Percentiles rank a stretch among this genome's conserved stretches.
These are phyloP conservation scores for Colletotrichum sojae DNA, from an alignment of 2,329 filamentous ascomycete genomes.

Conservation along the genomic window DNA sequence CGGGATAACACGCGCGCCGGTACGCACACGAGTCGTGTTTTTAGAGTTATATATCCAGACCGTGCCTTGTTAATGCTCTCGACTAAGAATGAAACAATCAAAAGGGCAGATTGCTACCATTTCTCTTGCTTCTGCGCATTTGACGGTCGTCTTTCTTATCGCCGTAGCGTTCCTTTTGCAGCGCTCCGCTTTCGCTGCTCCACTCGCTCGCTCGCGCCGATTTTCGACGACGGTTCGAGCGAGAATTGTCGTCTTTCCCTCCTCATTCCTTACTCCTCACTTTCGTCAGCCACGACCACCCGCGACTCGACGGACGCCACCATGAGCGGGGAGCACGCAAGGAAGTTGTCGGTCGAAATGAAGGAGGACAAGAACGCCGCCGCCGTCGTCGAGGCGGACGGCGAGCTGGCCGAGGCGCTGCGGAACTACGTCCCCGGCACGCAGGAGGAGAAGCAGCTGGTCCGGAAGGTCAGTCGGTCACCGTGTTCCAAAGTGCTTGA, in stretches of 20 bases:
- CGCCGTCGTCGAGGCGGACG: constrained; percentile 32
- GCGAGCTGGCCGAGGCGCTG: constrained; percentile 45
- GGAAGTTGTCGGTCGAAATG: constrained; percentile 39
- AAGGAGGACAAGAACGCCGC: constrained; percentile 40
- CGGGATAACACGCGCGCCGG: constrained; percentile 10
- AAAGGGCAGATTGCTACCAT: background rate
- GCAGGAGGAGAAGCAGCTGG: constrained; percentile 43
- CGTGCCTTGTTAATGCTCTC: background rate
- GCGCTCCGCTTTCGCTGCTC: background rate
- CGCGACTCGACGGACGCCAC: constrained; percentile 9
- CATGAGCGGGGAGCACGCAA: constrained; percentile 23
- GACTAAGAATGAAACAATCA: background rate
- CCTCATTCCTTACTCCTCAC: background rate
- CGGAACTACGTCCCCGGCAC: constrained; percentile 47
- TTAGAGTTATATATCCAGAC: constrained; percentile 17
- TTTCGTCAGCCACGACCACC: background rate
- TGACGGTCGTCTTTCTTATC: too few species aligned
- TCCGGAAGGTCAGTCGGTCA: constrained; percentile 21
- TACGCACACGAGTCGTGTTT: constrained; percentile 16
- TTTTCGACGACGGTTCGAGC: background rate
- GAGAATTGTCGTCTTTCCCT: background rate
- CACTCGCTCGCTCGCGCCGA: background rate
- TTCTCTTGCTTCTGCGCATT: background rate
- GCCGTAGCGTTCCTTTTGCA: too few species aligned
- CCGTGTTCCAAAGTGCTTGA: background rate